Base-by-base conservation (phyloP, 345 rosid species). In the Anacardium occidentale region DNA sequence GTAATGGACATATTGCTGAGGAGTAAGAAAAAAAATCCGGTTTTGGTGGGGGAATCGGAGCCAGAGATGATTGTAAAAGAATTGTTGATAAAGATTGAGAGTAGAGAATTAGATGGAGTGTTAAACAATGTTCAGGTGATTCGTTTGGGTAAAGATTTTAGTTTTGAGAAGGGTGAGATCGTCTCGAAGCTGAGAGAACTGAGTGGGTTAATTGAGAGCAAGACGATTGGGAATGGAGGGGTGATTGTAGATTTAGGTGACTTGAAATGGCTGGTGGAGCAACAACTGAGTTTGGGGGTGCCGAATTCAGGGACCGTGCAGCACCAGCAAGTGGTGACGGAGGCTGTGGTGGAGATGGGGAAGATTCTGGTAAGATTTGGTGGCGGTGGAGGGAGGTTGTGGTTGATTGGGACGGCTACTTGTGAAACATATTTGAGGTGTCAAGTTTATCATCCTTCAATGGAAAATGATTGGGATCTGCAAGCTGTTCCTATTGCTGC, bases 391-490 rank as follows among this genome's bases (percentile, higher is more conserved):
- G 86, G 82, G n/a, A 83, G 77, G 75, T 61, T 95, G 47, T 91
- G 96, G 88, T 75, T 95, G 79, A 88, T 92, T 64, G 98, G 97
- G 25, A 92, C 91, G 20, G 99, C 99, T n/a, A 92, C 98, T 62
- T 95, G 97, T 45, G 98, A 95, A 81, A 94, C 98, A 54, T 91
- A 91, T 76, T 71, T 94, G 79, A 84, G 98, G 64, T 94, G 97
- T 75, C 98, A 94, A 76, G 90, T 94, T 54, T 87, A 94, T 78
- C 91, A 91, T 75, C 89, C 97, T 67, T 83, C 89, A 6, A 85
- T 95, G 96, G 99, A 95, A 80, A 84, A 70, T 70, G 97, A 90
- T 73, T 95, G 99, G 89, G 99, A 95, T 91, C 85, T 95, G 73
- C 98, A 92, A 78, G 98, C 91, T 2, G 83, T 95, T 53, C 92